Percentiles rank a stretch among this genome's conserved stretches.
Conservation (phyloP, 345 rosid species). For the Ricinus communis region DNA sequence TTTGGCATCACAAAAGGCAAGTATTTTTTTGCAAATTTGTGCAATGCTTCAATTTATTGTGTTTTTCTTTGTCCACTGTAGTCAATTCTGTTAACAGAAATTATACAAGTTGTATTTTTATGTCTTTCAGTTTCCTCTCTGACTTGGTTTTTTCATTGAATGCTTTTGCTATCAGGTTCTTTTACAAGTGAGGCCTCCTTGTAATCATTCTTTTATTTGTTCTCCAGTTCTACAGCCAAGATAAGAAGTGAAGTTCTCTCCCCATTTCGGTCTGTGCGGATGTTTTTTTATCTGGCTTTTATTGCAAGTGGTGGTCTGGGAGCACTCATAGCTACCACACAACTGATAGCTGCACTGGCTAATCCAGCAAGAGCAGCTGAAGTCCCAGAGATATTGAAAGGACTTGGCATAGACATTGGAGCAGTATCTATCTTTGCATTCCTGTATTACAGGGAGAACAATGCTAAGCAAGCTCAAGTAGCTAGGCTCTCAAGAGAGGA, state of each 20-base stretch:
- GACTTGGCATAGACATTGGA: conserved; percentile 73
- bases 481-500: conserved; percentile 93
- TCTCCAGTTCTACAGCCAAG: conserved; percentile 71
- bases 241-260: conserved; percentile 88
- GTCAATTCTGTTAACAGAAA: not conserved
- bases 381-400: conserved; percentile 59
- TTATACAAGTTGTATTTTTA: not conserved
- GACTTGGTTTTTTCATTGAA: conserved; percentile 19
- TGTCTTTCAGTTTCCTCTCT: conserved; percentile 14
- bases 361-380: conserved; percentile 70
- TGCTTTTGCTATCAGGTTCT: conserved; percentile 30
- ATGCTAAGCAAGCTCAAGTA: conserved; percentile 67
- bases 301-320: conserved; percentile 78
- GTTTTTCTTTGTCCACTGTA: conserved; percentile 3
- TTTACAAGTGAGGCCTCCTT: conserved; percentile 26
- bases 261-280: conserved; percentile 87
- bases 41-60: not conserved
- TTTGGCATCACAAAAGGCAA: no score
- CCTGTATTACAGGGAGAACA: conserved; percentile 74
- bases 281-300: conserved; percentile 93
- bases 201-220: conserved; percentile 36
- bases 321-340: conserved; percentile 76
- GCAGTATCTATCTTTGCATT: conserved; percentile 75
- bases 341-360: conserved; percentile 65
- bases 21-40: not conserved